These are phyloP conservation scores for Pythium sp. DNA, from an alignment of 352 stramenopile genomes.

Conservation along the genomic window DNA sequence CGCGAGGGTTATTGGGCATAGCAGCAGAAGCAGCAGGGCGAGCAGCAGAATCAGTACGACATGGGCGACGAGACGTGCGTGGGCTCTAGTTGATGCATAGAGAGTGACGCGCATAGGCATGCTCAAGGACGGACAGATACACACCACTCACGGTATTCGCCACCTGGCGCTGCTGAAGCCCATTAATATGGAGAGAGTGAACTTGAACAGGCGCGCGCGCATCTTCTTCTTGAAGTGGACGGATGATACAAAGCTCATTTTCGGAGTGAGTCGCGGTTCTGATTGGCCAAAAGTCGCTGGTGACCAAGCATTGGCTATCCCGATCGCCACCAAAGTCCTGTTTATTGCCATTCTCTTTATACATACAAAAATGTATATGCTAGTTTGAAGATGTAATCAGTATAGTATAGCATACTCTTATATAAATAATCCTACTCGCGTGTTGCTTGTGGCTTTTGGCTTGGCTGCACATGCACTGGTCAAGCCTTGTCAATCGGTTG, in stretches of 20 bases:
- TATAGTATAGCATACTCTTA: background rate
- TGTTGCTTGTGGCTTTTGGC: background rate
- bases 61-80: background rate
- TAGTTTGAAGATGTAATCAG: background rate
- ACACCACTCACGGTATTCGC: background rate
- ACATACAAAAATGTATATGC: background rate
- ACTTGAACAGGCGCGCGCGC: conserved; percentile 3
- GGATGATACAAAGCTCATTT: background rate
- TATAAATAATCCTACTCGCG: background rate
- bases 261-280: background rate
- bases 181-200: background rate
- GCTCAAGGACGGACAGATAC: background rate
- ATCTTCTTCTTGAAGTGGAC: conserved; percentile 2
- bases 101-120: background rate
- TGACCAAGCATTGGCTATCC: conserved; percentile 8
- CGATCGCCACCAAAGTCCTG: background rate
- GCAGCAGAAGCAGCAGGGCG: background rate
- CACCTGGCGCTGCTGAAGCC: background rate
- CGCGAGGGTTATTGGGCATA: background rate
- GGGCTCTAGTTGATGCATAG: background rate
- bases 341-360: background rate
- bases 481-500: background rate
- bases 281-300: conserved; percentile 7
- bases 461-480: background rate
- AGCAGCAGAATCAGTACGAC: background rate